Conservation (phyloP, 2,329 filamentous ascomycete genomes). For the Colletotrichum sublineola region DNA sequence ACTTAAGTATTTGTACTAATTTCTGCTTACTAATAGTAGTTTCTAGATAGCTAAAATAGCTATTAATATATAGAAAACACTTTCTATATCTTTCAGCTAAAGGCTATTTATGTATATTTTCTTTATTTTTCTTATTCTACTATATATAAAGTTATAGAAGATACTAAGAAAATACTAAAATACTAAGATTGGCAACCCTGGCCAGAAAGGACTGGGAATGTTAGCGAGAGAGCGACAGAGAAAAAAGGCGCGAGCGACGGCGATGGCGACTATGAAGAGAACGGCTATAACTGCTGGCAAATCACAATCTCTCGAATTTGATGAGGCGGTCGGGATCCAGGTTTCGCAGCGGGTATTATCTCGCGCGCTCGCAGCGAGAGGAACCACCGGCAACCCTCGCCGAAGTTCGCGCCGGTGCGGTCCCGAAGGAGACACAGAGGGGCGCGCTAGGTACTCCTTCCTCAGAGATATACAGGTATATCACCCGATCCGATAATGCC, state of each 20-base stretch:
- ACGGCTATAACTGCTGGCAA: neutral
- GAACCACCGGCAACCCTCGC: neutral
- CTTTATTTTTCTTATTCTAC: too few relatives aligned
- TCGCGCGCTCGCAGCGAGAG: neutral
- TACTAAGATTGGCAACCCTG: too few relatives aligned
- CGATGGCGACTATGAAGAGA: neutral
- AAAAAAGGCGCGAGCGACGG: neutral
- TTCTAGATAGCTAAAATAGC: too few relatives aligned
- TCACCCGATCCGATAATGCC: neutral
- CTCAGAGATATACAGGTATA: neutral
- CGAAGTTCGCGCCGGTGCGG: conserved; percentile 7
- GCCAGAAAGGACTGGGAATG: neutral
- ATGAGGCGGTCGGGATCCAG: conserved; percentile 10
- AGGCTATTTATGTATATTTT: too few relatives aligned
- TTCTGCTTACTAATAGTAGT: too few relatives aligned
- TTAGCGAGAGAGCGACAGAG: neutral
- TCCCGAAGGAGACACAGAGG: conserved; percentile 3
- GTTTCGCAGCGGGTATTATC: conserved; percentile 9
- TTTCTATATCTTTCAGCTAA: too few relatives aligned
- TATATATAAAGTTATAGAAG: too few relatives aligned
- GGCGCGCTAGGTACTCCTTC: too few relatives aligned
- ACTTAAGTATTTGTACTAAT: too few relatives aligned
- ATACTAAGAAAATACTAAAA: too few relatives aligned
- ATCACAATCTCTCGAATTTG: neutral
- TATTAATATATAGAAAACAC: too few relatives aligned